A percentile compares a stretch with the other conserved stretches of the same genome.
phyloP scores from a whole-genome alignment of 2,329 filamentous ascomycete genomes.

The Arthroderma uncinatum region DNA sequence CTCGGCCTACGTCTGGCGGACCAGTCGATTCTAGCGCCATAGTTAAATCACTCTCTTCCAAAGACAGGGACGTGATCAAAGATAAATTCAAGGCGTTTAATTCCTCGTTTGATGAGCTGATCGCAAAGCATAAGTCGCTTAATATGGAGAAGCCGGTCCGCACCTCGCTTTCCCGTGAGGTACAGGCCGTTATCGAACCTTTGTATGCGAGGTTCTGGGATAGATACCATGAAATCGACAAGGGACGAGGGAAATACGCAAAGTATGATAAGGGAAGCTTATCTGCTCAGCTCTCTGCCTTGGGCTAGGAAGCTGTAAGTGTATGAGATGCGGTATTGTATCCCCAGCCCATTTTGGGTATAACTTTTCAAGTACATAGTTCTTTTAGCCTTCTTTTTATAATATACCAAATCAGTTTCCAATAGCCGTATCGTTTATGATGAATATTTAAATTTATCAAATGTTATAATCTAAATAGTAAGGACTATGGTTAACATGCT shows the following conservation, averaged over 20 bases:
- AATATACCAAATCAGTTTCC: too few species aligned
- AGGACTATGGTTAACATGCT: too few species aligned
- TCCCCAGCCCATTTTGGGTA: not conserved
- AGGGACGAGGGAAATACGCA: constrained; percentile 95
- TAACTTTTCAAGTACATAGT: not conserved
- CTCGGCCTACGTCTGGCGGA: constrained; percentile 58
- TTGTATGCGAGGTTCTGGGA: constrained; percentile 95
- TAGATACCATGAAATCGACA: constrained; percentile 92
- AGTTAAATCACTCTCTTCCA: constrained; percentile 70
- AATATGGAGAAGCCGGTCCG: constrained; percentile 88
- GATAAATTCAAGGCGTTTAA: constrained; percentile 94
- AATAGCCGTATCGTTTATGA: too few species aligned
- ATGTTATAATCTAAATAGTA: too few species aligned
- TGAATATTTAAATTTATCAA: too few species aligned
- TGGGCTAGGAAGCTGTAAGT: constrained; percentile 6
- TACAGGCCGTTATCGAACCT: constrained; percentile 85
- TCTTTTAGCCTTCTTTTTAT: not conserved
- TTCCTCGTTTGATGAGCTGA: constrained; percentile 75
- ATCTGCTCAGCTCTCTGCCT: constrained; percentile 45
- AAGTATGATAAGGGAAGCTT: constrained; percentile 88
- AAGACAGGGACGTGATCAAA: constrained; percentile 94
- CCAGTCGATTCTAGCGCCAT: constrained; percentile 66
- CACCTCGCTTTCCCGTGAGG: constrained; percentile 65
- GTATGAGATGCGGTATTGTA: not conserved
- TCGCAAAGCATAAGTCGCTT: constrained; percentile 67